Conservation (phyloP, 106 monocot genomes). For the Apostasia ramifera region DNA sequence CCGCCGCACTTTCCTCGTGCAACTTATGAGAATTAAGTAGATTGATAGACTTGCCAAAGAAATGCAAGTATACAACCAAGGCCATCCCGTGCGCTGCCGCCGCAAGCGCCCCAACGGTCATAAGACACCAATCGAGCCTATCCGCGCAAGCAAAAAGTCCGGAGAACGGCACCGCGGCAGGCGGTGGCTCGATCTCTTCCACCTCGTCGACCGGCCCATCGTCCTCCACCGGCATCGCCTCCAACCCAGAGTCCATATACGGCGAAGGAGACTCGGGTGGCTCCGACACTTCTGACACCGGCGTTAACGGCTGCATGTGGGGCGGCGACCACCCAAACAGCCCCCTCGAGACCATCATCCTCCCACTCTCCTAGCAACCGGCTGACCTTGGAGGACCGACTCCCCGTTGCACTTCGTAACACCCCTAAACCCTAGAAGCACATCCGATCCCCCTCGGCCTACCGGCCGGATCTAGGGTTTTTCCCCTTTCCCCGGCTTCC, state of each 20-base stretch:
- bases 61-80: constrained; percentile 53
- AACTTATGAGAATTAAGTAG: constrained; percentile 14
- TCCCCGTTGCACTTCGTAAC: neutral
- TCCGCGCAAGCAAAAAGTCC: constrained; percentile 57
- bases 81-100: constrained; percentile 57
- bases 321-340: constrained; percentile 24
- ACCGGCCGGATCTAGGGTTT: neutral
- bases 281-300: constrained; percentile 69
- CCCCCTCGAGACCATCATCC: constrained; percentile 7
- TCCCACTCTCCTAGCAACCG: neutral
- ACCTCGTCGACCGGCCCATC: constrained; percentile 16
- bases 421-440: neutral
- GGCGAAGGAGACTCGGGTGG: constrained; percentile 66
- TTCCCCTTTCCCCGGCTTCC: neutral
- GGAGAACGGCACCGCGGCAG: constrained; percentile 52
- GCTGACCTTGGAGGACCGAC: neutral
- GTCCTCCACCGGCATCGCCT: constrained; percentile 20
- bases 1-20: neutral
- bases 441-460: neutral
- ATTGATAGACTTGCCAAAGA: constrained; percentile 44
- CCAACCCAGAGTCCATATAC: constrained; percentile 21
- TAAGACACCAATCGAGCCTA: constrained; percentile 52
- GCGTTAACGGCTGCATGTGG: constrained; percentile 58
- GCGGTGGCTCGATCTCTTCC: constrained; percentile 47
- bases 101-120: constrained; percentile 41